Conservation (phyloP, 1,139 yeast species). For the Magnusiomyces fungicola region DNA sequence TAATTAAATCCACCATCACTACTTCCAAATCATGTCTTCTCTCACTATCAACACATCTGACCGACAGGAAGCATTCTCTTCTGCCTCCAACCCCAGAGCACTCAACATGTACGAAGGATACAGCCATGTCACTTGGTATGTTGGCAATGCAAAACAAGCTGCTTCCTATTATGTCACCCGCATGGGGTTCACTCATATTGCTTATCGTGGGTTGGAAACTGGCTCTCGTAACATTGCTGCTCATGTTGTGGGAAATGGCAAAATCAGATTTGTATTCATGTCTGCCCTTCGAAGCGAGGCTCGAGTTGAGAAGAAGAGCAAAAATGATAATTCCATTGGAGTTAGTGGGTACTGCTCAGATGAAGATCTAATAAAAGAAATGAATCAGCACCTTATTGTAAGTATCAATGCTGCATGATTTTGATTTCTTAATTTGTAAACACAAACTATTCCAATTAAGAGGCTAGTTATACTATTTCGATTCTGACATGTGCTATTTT, state of each 20-base stretch:
- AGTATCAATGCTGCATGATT: too few relatives aligned
- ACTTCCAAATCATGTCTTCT: neutral
- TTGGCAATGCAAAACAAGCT: constrained; percentile 60
- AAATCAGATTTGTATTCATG: constrained; percentile 47
- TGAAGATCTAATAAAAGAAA: constrained; percentile 30
- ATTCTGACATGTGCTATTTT: neutral
- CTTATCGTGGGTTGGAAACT: constrained; percentile 60
- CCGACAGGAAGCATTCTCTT: neutral
- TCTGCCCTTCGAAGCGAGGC: constrained; percentile 33
- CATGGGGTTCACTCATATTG: constrained; percentile 59
- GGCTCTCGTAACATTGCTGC: constrained; percentile 50
- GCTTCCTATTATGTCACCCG: constrained; percentile 47
- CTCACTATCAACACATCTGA: neutral
- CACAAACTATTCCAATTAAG: too few relatives aligned
- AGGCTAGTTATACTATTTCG: too few relatives aligned
- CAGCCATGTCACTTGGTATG: constrained; percentile 52
- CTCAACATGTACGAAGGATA: constrained; percentile 26
- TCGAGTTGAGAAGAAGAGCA: neutral
- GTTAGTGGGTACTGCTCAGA: constrained; percentile 15
- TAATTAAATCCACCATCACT: neutral
- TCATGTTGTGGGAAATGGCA: constrained; percentile 55
- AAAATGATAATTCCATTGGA: constrained; percentile 4
- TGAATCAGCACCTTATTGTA: constrained; percentile 39
- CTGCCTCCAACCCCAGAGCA: neutral
- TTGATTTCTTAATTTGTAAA: too few relatives aligned